These are phyloP conservation scores for Emmonsiellopsis sp. DNA, from an alignment of 2,329 filamentous ascomycete species.

Conservation along the genomic window DNA sequence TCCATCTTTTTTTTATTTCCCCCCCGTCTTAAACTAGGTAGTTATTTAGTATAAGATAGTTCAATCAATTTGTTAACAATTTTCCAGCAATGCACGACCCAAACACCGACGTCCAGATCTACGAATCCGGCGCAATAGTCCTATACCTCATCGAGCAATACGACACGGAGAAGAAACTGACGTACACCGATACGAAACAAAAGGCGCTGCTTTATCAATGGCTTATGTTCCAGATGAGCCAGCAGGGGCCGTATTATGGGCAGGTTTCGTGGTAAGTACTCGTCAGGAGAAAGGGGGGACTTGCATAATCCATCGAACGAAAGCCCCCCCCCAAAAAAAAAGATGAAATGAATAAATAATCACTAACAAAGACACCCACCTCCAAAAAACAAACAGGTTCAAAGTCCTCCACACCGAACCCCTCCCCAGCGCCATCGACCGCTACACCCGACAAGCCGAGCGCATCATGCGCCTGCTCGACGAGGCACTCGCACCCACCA, in stretches of 20 bases:
- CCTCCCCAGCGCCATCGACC: too few relatives aligned
- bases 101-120: constrained; percentile 27
- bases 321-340: neutral
- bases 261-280: constrained; percentile 19
- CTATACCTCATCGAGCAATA: constrained; percentile 33
- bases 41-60: too few relatives aligned
- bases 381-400: too few relatives aligned
- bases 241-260: constrained; percentile 38
- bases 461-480: too few relatives aligned
- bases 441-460: too few relatives aligned
- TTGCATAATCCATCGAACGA: too few relatives aligned
- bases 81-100: constrained; percentile 24
- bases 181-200: constrained; percentile 23
- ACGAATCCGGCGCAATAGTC: constrained; percentile 32
- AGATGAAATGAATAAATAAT: neutral
- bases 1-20: neutral
- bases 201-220: constrained; percentile 29
- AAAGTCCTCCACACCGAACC: too few relatives aligned
- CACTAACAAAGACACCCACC: too few relatives aligned
- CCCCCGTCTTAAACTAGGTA: too few relatives aligned
- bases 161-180: constrained; percentile 30
- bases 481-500: too few relatives aligned
- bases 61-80: neutral
- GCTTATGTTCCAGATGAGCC: constrained; percentile 33
- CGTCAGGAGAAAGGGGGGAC: too few relatives aligned